These are phyloP conservation scores for Neopestalotiopsis clavispora DNA, from an alignment of 2,329 filamentous ascomycete genomes.

Conservation along the genomic window DNA sequence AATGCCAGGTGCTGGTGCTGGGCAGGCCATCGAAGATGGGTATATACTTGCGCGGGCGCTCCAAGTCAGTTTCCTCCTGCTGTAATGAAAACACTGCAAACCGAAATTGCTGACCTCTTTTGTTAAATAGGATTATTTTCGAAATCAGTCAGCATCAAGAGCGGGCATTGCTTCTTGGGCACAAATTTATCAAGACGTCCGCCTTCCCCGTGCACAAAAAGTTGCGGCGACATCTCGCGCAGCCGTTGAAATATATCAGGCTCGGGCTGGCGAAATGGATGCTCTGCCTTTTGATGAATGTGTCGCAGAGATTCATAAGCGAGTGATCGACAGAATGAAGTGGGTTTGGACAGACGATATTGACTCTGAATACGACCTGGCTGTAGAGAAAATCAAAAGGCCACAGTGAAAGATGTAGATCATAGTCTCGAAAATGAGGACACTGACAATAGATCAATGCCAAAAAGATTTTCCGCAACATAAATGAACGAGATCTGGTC, in stretches of 20 bases:
- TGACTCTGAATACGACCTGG: conserved; percentile 27
- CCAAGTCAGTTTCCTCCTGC: conserved; percentile 21
- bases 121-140: not conserved
- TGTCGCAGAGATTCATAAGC: conserved; percentile 35
- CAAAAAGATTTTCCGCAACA: no score
- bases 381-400: not conserved
- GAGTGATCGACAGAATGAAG: conserved; percentile 33
- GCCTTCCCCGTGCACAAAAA: conserved; percentile 38
- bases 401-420: not conserved
- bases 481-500: no score
- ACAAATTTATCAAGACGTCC: conserved; percentile 39
- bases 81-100: conserved; percentile 22
- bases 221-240: conserved; percentile 35
- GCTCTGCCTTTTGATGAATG: conserved; percentile 40
- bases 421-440: not conserved
- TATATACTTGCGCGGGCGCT: conserved; percentile 36
- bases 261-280: conserved; percentile 38
- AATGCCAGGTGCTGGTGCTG: conserved; percentile 46
- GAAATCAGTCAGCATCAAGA: not conserved
- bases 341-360: conserved; percentile 40
- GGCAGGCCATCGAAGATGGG: conserved; percentile 47
- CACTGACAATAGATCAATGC: not conserved
- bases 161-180: not conserved
- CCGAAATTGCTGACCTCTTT: conserved; percentile 22
- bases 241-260: conserved; percentile 39